Evolutionary conservation across 2,329 filamentous ascomycete species (phyloP), one percentile per base, ranked within the genome.

Genomic region (Cladosporium austrohemisphaericum): DNA sequence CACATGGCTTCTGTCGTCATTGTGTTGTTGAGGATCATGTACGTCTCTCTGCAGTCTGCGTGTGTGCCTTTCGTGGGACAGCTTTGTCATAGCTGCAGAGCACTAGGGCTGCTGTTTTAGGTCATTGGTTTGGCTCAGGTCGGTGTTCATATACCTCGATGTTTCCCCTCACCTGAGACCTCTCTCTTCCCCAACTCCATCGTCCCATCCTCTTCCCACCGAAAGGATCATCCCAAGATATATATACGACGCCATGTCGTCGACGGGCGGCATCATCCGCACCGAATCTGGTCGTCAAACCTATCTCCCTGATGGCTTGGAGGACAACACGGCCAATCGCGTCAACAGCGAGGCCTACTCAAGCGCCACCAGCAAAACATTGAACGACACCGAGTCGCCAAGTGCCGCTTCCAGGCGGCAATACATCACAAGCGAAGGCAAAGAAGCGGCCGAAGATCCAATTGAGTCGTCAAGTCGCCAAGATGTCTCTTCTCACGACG

Each of bases 381-480:
- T 52, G 45, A 47, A 49, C 28, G 32, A 26, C 19, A 20, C 31
- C 20, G 33, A 41, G 11, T 49, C 45, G 8, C 45, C 38, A 13
- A 28, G n/a, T 13, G 33, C 31, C 9, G 25, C 37, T 11, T 31
- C 35, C 3, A 49, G 25, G 20, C 31, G 36, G 6, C 32, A 41
- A 6, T 64, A 60, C 52, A 43, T 64, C 43, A 59, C 58, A 25
- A 51, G 51, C 16, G 57, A 59, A 11, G 59, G 61, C 49, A 59
- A 55, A 25, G 61, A 64, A 49, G 56, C 52, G 2, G 54, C 51
- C 22, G 61, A 64, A 28, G 53, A 57, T 20, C 54, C 56, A 13
- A 41, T 48, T 14, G 55, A 53, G 11, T 18, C 13, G 23, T n/a
- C 29, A 5, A 19, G 35, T 7, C 28, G 37, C 25, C 33, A 16